phyloP scores from a whole-genome alignment of 2,329 filamentous ascomycete genomes.

The Xylaria sp. region DNA sequence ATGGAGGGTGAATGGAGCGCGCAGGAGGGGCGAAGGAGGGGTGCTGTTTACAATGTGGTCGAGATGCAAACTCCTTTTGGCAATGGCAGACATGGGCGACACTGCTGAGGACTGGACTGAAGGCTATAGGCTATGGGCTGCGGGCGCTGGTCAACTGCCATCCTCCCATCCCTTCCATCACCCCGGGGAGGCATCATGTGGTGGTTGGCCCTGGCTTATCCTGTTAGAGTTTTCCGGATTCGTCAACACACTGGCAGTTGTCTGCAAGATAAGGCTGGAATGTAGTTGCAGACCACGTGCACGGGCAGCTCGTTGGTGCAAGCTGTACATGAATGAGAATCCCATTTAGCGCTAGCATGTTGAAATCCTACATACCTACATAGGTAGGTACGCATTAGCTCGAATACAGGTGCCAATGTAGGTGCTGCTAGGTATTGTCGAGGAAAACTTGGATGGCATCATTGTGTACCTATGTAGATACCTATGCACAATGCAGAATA shows the following conservation, averaged over 20 bases:
- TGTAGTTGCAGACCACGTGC: conserved; percentile 34
- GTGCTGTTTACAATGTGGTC: neutral
- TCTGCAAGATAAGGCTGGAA: conserved; percentile 37
- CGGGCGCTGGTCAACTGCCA: conserved; percentile 20
- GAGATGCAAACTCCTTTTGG: neutral
- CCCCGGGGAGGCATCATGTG: conserved; percentile 41
- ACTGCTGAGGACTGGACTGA: conserved; percentile 20
- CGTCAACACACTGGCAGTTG: conserved; percentile 32
- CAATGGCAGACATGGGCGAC: conserved; percentile 6
- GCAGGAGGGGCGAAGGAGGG: neutral
- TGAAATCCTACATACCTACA: too few relatives aligned
- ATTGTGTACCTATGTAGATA: too few relatives aligned
- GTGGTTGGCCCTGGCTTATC: conserved; percentile 15
- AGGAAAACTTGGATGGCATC: too few relatives aligned
- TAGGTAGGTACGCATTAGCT: too few relatives aligned
- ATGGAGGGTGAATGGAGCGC: conserved; percentile 4
- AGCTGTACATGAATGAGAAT: too few relatives aligned
- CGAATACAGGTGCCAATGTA: too few relatives aligned
- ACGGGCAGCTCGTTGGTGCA: conserved; percentile 20
- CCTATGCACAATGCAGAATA: too few relatives aligned
- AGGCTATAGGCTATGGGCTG: conserved; percentile 20
- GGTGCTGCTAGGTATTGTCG: too few relatives aligned
- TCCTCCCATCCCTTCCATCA: conserved; percentile 10
- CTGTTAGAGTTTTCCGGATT: conserved; percentile 41
- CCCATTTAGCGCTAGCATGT: too few relatives aligned